Evolutionary conservation across 352 stramenopile genomes (phyloP).

Genomic region (Pythium guiyangense): DNA sequence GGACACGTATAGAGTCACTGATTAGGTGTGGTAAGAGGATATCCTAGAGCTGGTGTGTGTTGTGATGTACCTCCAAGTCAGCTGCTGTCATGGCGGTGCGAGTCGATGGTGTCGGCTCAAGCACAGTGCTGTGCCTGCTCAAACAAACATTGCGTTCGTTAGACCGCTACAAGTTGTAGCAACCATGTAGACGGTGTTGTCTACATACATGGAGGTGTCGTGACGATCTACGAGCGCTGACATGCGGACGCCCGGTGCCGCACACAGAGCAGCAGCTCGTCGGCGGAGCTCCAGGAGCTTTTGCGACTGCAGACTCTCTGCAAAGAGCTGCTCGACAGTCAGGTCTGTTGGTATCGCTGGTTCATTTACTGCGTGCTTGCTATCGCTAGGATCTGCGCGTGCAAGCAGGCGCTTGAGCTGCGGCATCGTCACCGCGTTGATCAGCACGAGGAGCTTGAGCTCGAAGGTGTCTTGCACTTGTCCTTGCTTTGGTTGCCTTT

Average conservation of each 20-base stretch:
- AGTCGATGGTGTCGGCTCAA: no score
- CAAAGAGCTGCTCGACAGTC: constrained; percentile 47
- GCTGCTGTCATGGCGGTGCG: no score
- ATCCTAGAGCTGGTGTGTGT: no score
- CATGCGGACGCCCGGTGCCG: constrained; percentile 28
- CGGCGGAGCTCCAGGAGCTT: constrained; percentile 16
- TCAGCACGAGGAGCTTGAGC: no score
- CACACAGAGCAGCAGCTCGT: constrained; percentile 31
- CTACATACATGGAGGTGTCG: constrained; percentile 3
- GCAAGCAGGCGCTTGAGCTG: constrained; percentile 26
- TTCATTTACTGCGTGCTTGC: constrained; percentile 14
- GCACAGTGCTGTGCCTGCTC: no score
- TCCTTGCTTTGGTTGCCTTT: constrained; percentile 1
- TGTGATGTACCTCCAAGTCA: no score
- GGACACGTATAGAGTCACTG: not conserved
- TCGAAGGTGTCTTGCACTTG: not conserved
- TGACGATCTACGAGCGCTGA: constrained; percentile 14
- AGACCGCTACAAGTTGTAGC: not conserved
- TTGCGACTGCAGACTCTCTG: constrained; percentile 40
- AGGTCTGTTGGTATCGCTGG: constrained; percentile 3
- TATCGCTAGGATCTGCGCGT: not conserved
- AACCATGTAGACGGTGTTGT: not conserved
- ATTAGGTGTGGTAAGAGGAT: no score
- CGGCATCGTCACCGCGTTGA: constrained; percentile 24
- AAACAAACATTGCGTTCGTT: not conserved